Conservation (phyloP, 768 basidiomycete genomes). For the Suillus placidus region DNA sequence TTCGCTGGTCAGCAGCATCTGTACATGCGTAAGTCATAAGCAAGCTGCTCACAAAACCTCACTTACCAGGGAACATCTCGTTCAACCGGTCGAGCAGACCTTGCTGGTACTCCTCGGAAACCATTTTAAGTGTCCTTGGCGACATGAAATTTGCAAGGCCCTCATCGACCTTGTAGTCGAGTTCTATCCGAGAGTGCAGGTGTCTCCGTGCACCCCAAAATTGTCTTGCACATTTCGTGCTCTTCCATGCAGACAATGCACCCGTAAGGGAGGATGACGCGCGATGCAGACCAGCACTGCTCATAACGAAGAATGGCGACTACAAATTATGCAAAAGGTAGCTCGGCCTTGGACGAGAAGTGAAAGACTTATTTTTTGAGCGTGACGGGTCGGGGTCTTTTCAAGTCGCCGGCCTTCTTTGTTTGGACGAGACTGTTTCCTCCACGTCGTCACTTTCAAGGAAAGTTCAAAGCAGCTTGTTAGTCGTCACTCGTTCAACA, state of each 20-base stretch:
- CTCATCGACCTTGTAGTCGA: conserved; percentile 68
- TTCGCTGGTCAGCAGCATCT: conserved; percentile 60
- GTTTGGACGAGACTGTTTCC: conserved; percentile 19
- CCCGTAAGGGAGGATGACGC: conserved; percentile 25
- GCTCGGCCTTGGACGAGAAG: background rate
- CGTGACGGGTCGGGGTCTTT: conserved; percentile 18
- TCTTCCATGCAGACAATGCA: conserved; percentile 20
- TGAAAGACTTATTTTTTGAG: conserved; percentile 16
- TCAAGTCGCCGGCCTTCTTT: conserved; percentile 16
- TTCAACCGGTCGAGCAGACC: conserved; percentile 80
- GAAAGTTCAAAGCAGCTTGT: conserved; percentile 4
- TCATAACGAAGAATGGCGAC: conserved; percentile 21
- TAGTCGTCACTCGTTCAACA: conserved; percentile 21
- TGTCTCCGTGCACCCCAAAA: conserved; percentile 32
- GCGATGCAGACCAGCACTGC: conserved; percentile 22
- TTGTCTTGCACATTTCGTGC: conserved; percentile 12
- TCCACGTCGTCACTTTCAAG: conserved; percentile 23
- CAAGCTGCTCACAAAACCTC: background rate
- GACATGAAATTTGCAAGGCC: conserved; percentile 83
- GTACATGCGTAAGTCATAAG: conserved; percentile 1
- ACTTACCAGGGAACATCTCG: conserved; percentile 70
- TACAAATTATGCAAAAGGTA: background rate
- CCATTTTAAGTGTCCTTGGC: conserved; percentile 65
- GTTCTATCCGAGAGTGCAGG: conserved; percentile 53
- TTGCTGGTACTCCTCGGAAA: conserved; percentile 84